phyloP scores from a whole-genome alignment of 176 grass and related monocot genomes.

The Zoysia pacifica region DNA sequence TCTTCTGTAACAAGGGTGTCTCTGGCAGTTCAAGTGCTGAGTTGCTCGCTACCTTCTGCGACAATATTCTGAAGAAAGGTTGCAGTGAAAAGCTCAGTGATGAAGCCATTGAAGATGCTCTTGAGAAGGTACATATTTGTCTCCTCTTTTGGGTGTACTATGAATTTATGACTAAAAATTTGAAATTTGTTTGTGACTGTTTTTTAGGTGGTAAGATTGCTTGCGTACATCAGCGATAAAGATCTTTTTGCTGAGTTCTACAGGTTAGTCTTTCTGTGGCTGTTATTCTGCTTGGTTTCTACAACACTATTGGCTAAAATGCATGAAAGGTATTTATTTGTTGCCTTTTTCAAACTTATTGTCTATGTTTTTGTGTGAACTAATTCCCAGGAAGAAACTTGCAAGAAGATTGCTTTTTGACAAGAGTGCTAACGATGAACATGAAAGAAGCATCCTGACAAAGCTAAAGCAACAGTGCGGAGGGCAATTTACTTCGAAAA shows the following conservation, averaged over 20 bases:
- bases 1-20: conserved; percentile 97
- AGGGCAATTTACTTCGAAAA: conserved; percentile 94
- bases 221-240: conserved; percentile 93
- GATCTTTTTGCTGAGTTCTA: conserved; percentile 96
- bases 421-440: conserved; percentile 96
- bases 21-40: conserved; percentile 85
- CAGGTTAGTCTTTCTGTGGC: conserved; percentile 53
- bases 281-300: too few species aligned
- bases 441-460: conserved; percentile 93
- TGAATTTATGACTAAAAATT: too few species aligned
- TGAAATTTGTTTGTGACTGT: too few species aligned
- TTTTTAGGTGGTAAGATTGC: conserved; percentile 87
- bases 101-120: conserved; percentile 93
- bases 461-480: conserved; percentile 92
- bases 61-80: conserved; percentile 94
- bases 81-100: conserved; percentile 95
- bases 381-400: conserved; percentile 71
- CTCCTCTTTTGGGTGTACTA: too few species aligned
- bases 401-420: conserved; percentile 93
- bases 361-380: too few species aligned
- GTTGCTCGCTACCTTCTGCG: conserved; percentile 85
- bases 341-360: too few species aligned
- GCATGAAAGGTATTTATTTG: too few species aligned
- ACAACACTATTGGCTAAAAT: too few species aligned
- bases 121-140: conserved; percentile 68